Base-by-base conservation (phyloP, 2,329 filamentous ascomycete genomes). In the Arthrobotrys musiformis region DNA sequence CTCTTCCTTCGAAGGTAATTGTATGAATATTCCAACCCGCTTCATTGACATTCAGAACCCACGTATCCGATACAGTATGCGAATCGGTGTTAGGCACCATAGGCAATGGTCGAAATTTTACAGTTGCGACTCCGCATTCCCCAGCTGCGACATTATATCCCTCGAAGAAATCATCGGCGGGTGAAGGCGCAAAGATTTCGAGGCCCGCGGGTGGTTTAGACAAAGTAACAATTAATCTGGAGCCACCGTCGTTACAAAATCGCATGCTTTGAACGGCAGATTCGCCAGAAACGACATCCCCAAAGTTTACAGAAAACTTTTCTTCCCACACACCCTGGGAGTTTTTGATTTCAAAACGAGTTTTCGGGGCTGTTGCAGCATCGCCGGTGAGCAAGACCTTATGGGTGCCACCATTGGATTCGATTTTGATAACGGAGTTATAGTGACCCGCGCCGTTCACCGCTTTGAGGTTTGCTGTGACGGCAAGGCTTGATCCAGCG, bases 41-140 rank as follows among this genome's bases (percentile, higher is more conserved):
- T 73, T 85, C 85, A 64, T 85, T 84, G 1, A 83, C 83, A 70
- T 85, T 85, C 58, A 85, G 79, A 3, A 83, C 84, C 85, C 85
- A 86, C 2, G 80, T 56, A 40, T 81, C 81, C 0, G 78, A 80
- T 1, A 83, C 79, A 13, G 74, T 60, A 42, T 83, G 82, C 8
- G 67, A 37, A 13, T 76, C 64, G 1, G 63, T 76, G 26, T 76
- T 76, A 5, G 70, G 70, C 19, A 76, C 70, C 70, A 69, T 56
- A 5, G 70, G 70, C 13, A 69, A 52, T 6, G 81, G n/a, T 80
- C 81, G 81, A 48, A 84, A 82, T 2, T 81, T 82, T 0, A 84
- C 81, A 11, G 81, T 81, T 17, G 81, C 83, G 1, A 79, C 68
- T 8, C 82, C 81, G 44, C 82, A 84, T 15, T 79, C 44, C 8